Conservation (phyloP, 257 asterid genomes). For the Handroanthus guayacan region DNA sequence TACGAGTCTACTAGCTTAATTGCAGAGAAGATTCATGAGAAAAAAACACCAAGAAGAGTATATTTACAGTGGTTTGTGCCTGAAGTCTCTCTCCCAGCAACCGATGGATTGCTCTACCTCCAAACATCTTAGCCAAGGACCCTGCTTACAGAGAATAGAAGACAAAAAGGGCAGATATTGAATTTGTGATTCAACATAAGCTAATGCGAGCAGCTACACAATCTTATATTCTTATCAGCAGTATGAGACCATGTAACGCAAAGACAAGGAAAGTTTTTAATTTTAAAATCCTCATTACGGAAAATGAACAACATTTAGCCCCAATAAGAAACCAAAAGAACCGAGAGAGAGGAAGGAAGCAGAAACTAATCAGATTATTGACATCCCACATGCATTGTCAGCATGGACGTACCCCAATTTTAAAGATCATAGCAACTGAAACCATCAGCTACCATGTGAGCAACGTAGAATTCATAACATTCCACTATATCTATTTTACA, state of each 20-base stretch:
- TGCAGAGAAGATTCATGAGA: background rate
- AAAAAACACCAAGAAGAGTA: conserved; percentile 11
- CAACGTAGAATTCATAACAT: too few relatives aligned
- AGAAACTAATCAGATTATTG: background rate
- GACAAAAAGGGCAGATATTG: background rate
- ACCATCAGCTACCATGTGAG: conserved; percentile 1
- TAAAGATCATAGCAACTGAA: background rate
- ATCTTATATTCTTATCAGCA: background rate
- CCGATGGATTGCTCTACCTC: conserved; percentile 51
- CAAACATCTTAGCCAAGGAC: conserved; percentile 44
- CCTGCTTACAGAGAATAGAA: conserved; percentile 28
- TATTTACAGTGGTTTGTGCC: conserved; percentile 39
- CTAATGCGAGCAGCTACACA: background rate
- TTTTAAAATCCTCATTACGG: background rate
- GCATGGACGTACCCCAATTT: background rate
- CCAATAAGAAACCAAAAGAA: background rate
- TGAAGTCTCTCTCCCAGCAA: conserved; percentile 48
- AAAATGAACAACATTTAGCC: conserved; percentile 3
- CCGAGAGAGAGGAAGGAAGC: background rate
- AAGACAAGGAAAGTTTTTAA: background rate
- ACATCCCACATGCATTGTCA: background rate
- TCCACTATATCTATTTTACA: conserved; percentile 3
- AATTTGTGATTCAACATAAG: background rate
- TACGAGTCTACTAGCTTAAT: background rate
- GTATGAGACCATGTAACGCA: background rate